Conservation (phyloP, 257 asterid genomes). For the Mitragyna speciosa region DNA sequence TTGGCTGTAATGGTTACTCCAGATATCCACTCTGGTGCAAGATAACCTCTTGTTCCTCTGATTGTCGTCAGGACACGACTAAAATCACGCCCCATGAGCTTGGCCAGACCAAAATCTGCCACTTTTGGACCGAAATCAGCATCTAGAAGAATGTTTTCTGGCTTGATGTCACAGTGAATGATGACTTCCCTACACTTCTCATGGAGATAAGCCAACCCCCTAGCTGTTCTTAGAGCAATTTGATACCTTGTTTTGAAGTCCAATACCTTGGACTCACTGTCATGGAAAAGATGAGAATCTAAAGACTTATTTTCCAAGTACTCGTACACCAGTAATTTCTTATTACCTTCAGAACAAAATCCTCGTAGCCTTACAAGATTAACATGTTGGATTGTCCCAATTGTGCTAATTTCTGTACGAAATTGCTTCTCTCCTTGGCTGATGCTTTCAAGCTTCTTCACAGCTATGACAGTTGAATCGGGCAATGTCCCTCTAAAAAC, state of each 20-base stretch:
- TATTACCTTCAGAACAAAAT: conserved; percentile 45
- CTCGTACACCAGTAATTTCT: conserved; percentile 47
- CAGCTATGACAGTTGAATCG: conserved; percentile 46
- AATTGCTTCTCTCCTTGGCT: conserved; percentile 63
- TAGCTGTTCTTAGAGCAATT: conserved; percentile 52
- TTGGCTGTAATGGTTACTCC: conserved; percentile 48
- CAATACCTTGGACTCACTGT: conserved; percentile 28
- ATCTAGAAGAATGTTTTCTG: conserved; percentile 47
- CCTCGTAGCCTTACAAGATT: conserved; percentile 55
- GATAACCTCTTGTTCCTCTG: conserved; percentile 54
- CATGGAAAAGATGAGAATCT: conserved; percentile 43
- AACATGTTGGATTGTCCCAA: conserved; percentile 56
- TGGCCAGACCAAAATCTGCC: conserved; percentile 60
- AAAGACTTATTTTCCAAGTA: conserved; percentile 48
- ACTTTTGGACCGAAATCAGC: conserved; percentile 47
- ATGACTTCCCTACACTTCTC: conserved; percentile 55
- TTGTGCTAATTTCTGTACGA: conserved; percentile 55
- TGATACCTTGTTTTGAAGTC: conserved; percentile 48
- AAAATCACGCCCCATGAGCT: conserved; percentile 52
- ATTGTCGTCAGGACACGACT: conserved; percentile 45
- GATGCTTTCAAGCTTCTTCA: conserved; percentile 51
- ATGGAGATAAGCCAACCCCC: conserved; percentile 44
- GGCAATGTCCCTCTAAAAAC: conserved; percentile 51
- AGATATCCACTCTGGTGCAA: conserved; percentile 52
- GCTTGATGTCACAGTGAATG: conserved; percentile 53